phyloP scores from a whole-genome alignment of 768 basidiomycete genomes.

The Trametes maxima region DNA sequence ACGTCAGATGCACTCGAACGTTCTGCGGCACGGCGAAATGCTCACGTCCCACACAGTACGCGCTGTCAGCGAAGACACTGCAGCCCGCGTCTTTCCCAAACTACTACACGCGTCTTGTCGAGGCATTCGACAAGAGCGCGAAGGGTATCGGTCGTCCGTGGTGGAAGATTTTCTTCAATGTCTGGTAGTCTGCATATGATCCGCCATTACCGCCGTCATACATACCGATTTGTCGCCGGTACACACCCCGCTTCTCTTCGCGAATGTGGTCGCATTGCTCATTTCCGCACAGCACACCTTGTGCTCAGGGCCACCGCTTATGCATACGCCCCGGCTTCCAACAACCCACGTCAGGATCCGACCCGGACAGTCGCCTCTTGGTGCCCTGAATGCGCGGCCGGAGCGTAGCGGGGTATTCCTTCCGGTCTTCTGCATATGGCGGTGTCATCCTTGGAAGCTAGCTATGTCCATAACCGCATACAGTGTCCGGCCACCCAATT shows the following conservation, averaged over 20 bases:
- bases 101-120: conserved; percentile 73
- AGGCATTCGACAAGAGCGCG: conserved; percentile 74
- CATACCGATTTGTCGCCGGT: not conserved
- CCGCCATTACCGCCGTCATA: not conserved
- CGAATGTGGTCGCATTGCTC: not conserved
- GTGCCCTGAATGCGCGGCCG: no score
- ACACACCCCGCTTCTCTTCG: not conserved
- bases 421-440: no score
- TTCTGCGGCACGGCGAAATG: not conserved
- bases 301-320: not conserved
- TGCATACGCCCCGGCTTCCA: not conserved
- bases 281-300: conserved; percentile 3
- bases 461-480: no score
- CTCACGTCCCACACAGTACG: conserved; percentile 51
- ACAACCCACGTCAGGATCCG: not conserved
- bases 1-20: conserved; percentile 14
- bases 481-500: no score
- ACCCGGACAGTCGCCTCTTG: no score
- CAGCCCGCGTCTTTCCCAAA: conserved; percentile 70
- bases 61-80: conserved; percentile 62
- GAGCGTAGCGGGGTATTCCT: no score
- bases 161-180: conserved; percentile 83
- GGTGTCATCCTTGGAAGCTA: no score
- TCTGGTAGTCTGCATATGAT: conserved; percentile 54
- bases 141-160: conserved; percentile 77